phyloP scores from a whole-genome alignment of 2,329 filamentous ascomycete species.

The Trichoderma atroviride region DNA sequence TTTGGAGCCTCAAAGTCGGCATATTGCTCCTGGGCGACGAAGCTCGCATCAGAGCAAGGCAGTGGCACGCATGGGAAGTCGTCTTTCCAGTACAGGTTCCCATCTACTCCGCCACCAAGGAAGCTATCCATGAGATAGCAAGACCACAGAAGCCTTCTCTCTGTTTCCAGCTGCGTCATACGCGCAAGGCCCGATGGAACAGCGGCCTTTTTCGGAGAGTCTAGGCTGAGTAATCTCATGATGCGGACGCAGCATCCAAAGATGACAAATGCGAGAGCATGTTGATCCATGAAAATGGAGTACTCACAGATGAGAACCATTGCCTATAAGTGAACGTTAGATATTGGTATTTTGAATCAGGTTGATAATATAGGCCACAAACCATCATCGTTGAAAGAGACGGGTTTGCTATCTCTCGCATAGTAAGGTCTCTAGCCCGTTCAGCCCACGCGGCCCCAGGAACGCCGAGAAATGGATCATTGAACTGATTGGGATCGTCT shows the following conservation, averaged over 20 bases:
- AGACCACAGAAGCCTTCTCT: conserved; percentile 12
- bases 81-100: conserved; percentile 12
- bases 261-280: conserved; percentile 13
- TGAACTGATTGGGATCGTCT: neutral
- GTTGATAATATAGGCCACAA: neutral
- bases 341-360: neutral
- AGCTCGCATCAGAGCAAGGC: conserved; percentile 18
- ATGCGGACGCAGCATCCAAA: conserved; percentile 14
- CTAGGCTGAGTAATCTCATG: conserved; percentile 9
- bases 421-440: neutral
- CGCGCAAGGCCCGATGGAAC: neutral
- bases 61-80: conserved; percentile 1
- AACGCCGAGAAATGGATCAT: conserved; percentile 1
- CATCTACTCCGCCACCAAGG: conserved; percentile 18
- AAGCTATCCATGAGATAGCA: conserved; percentile 19
- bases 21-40: conserved; percentile 9
- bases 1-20: conserved; percentile 2
- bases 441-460: conserved; percentile 14
- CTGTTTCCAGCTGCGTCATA: conserved; percentile 1
- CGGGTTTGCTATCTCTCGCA: conserved; percentile 16
- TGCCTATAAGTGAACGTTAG: conserved; percentile 5
- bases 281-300: conserved; percentile 12
- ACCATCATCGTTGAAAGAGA: conserved; percentile 20
- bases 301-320: conserved; percentile 22
- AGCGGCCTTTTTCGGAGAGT: neutral